Percentiles rank a stretch among this genome's conserved stretches.
phyloP scores from a whole-genome alignment of 2,329 filamentous ascomycete species.

The Exophiala bonariae region DNA sequence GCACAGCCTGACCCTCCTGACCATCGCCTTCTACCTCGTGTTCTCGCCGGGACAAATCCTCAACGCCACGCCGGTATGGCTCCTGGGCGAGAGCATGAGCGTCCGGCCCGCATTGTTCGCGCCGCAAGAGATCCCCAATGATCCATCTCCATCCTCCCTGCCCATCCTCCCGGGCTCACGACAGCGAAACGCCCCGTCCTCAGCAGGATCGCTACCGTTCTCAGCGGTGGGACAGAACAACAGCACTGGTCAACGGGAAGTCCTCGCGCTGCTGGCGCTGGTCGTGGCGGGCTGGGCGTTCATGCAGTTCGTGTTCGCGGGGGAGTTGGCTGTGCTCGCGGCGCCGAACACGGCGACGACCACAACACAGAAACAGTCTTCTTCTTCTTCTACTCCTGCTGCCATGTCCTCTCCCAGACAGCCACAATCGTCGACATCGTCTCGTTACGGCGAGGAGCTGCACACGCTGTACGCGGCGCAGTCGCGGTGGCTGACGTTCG shows the following conservation, averaged over 20 bases:
- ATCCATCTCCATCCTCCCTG: slow-evolving; percentile 1
- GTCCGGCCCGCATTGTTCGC: slow-evolving; percentile 23
- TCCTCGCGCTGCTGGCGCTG: slow-evolving; percentile 22
- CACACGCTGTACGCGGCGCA: slow-evolving; percentile 22
- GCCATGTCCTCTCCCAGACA: background rate
- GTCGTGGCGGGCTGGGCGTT: slow-evolving; percentile 16
- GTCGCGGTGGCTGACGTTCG: slow-evolving; percentile 21
- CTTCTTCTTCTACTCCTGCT: background rate
- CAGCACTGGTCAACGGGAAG: slow-evolving; percentile 12
- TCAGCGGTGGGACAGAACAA: background rate
- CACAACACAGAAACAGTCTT: background rate
- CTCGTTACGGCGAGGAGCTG: slow-evolving; percentile 22
- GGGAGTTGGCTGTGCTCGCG: slow-evolving; percentile 17
- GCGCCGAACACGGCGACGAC: background rate
- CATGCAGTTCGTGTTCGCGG: slow-evolving; percentile 23
- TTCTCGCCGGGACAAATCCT: slow-evolving; percentile 19
- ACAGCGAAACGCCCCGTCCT: background rate
- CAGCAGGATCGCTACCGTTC: background rate
- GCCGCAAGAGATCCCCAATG: slow-evolving; percentile 2
- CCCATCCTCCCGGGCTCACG: slow-evolving; percentile 1
- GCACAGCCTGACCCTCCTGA: slow-evolving; percentile 18
- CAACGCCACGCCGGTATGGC: slow-evolving; percentile 23
- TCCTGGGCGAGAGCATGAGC: slow-evolving; percentile 27
- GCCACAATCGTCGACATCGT: slow-evolving; percentile 3
- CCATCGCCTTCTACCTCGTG: slow-evolving; percentile 24